phyloP scores from a whole-genome alignment of 2,329 filamentous ascomycete species.

The Colletotrichum sp. region DNA sequence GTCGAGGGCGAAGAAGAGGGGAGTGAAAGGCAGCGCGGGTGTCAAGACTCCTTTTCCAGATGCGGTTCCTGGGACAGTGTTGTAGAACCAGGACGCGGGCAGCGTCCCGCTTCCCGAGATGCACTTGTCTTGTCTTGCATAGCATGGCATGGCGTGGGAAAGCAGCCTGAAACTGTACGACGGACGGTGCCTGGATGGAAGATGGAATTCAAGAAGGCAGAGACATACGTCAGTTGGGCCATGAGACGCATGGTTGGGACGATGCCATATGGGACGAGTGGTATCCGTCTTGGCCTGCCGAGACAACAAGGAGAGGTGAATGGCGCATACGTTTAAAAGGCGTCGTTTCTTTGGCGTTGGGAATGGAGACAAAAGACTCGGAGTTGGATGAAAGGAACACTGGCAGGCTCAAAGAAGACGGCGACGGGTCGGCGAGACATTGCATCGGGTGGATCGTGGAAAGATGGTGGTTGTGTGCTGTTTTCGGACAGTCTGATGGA shows the following conservation, averaged over 20 bases:
- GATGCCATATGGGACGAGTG: not conserved
- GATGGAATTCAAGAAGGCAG: not conserved
- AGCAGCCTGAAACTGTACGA: slow-evolving; percentile 2
- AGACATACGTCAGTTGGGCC: not conserved
- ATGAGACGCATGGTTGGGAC: not conserved
- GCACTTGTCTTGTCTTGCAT: not conserved
- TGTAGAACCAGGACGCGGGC: not conserved
- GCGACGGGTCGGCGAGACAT: not conserved
- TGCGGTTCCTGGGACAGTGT: not conserved
- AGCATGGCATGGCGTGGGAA: not conserved
- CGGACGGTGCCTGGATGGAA: not conserved
- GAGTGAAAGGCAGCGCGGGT: not conserved
- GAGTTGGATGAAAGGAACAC: not conserved
- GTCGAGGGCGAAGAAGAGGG: not conserved
- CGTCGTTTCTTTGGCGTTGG: not conserved
- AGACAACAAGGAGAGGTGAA: not conserved
- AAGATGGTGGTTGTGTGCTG: not conserved
- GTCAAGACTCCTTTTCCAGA: not conserved
- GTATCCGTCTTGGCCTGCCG: not conserved
- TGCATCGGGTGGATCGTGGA: slow-evolving; percentile 1
- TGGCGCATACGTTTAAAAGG: not conserved
- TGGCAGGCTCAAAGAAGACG: not conserved
- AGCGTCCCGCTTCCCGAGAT: not conserved
- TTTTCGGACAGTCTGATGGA: not conserved
- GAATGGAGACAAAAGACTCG: not conserved